Evolutionary conservation across 2,329 filamentous ascomycete genomes (phyloP).

Genomic region (Pestalotiopsis sp.): DNA sequence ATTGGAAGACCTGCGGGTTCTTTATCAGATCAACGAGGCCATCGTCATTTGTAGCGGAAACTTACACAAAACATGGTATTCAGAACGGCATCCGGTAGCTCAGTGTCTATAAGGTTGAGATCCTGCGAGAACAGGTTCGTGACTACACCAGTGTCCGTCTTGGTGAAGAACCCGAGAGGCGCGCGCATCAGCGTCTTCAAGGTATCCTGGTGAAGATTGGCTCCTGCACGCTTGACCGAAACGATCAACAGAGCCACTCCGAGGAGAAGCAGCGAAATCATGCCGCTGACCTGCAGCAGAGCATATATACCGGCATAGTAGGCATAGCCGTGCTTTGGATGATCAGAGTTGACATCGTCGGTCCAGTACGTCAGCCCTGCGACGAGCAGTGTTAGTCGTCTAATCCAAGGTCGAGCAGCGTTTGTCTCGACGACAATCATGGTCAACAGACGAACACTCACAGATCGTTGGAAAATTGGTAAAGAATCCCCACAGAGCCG

Average conservation of each 20-base stretch:
- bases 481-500: slow-evolving; percentile 21
- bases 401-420: neutral
- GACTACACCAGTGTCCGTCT: slow-evolving; percentile 36
- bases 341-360: slow-evolving; percentile 16
- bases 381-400: neutral
- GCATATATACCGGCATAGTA: slow-evolving; percentile 29
- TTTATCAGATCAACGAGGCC: neutral
- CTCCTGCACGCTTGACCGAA: slow-evolving; percentile 18
- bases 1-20: neutral
- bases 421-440: neutral
- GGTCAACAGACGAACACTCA: neutral
- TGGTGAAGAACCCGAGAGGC: slow-evolving; percentile 35
- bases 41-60: slow-evolving; percentile 27
- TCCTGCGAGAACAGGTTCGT: slow-evolving; percentile 44
- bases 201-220: slow-evolving; percentile 11
- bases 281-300: slow-evolving; percentile 19
- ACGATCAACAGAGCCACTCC: slow-evolving; percentile 18
- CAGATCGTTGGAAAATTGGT: slow-evolving; percentile 25
- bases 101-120: slow-evolving; percentile 39
- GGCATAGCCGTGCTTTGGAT: slow-evolving; percentile 20
- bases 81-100: slow-evolving; percentile 33
- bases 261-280: slow-evolving; percentile 22
- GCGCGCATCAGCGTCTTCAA: neutral
- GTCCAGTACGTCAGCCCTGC: slow-evolving; percentile 26
- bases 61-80: slow-evolving; percentile 20